Base-by-base conservation (phyloP, 2,329 filamentous ascomycete species). In the Penicillium sp. region DNA sequence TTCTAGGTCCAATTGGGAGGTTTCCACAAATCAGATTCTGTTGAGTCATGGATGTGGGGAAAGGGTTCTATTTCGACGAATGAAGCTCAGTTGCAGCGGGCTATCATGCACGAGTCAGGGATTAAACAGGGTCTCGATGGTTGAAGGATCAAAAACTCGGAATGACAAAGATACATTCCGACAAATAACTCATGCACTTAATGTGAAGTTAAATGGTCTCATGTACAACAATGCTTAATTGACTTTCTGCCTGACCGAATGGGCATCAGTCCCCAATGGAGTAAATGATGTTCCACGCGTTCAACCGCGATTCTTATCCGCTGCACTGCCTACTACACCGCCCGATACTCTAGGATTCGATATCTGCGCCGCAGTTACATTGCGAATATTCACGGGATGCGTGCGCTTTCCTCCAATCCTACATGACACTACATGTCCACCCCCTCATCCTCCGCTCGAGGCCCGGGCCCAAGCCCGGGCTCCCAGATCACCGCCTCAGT, bases 401-500 rank as follows among this genome's bases (percentile, higher is more conserved):
- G 26, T 22, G 45, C 8, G 6, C n/a, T 13, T 33, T 27, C 22
- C 10, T 27, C 33, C 1, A 27, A 41, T 21, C 7, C 33, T 50
- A 50, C 48, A 50, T 41, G 48, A 21, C 48, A 29, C 21, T 35
- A 33, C 24, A 70, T 71, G 65, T 67, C 66, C 45, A 58, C 56
- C 1, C 61, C 67, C 4, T 58, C 59, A 21, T 68, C 69, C 7
- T 63, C 66, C 26, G 45, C 60, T 11, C 72, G 73, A 54, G 71
- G 66, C 50, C 71, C 72, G 22, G 65, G 68, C 29, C 63, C 76
- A 31, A 68, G 69, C 33, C 70, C 82, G 46, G 77, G 81, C 43
- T 82, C 82, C 14, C 84, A 86, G 65, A 86, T 84, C 66, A 89
- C 87, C 21, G 91, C 92, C 2, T 81, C 84, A 0, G 91, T 97